Percentiles rank a stretch among this genome's conserved stretches.
phyloP scores from a whole-genome alignment of 2,329 filamentous ascomycete genomes.

The Tolypocladium nubicola region DNA sequence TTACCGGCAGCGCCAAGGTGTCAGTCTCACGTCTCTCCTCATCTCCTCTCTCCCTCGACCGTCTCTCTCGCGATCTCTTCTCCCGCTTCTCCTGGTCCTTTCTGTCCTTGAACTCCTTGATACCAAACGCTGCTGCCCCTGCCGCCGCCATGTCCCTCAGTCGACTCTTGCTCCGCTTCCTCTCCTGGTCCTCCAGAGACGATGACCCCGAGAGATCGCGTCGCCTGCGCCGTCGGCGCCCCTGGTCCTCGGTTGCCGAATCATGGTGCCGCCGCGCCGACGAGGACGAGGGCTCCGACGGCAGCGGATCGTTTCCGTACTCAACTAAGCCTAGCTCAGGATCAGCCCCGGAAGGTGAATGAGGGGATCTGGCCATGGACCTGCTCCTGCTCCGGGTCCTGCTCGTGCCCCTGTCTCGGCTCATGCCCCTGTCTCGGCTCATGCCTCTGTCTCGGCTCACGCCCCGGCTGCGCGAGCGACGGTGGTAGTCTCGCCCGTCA shows the following conservation, averaged over 20 bases:
- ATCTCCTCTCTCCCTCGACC: constrained; percentile 20
- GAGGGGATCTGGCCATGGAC: constrained; percentile 39
- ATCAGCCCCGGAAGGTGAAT: constrained; percentile 47
- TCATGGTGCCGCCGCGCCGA: constrained; percentile 30
- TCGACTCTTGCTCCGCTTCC: constrained; percentile 43
- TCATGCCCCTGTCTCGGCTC: constrained; percentile 15
- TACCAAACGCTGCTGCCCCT: constrained; percentile 50
- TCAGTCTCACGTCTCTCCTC: constrained; percentile 14
- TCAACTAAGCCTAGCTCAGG: constrained; percentile 59
- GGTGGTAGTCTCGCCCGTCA: constrained; percentile 25
- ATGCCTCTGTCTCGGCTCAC: constrained; percentile 13
- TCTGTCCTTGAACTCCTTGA: constrained; percentile 47
- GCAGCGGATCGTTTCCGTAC: constrained; percentile 50
- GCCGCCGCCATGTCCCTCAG: constrained; percentile 45
- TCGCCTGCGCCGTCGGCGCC: constrained; percentile 26
- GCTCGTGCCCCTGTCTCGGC: constrained; percentile 23
- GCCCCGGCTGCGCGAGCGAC: constrained; percentile 23
- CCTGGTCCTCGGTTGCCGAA: constrained; percentile 34
- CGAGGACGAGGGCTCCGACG: constrained; percentile 24
- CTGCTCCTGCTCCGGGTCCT: constrained; percentile 33
- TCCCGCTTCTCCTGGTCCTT: constrained; percentile 32
- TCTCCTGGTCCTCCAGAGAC: constrained; percentile 20
- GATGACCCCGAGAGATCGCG: constrained; percentile 25
- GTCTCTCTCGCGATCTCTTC: constrained; percentile 20
- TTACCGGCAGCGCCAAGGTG: constrained; percentile 2